Conservation (phyloP, 257 asterid genomes). For the Rhazya stricta region DNA sequence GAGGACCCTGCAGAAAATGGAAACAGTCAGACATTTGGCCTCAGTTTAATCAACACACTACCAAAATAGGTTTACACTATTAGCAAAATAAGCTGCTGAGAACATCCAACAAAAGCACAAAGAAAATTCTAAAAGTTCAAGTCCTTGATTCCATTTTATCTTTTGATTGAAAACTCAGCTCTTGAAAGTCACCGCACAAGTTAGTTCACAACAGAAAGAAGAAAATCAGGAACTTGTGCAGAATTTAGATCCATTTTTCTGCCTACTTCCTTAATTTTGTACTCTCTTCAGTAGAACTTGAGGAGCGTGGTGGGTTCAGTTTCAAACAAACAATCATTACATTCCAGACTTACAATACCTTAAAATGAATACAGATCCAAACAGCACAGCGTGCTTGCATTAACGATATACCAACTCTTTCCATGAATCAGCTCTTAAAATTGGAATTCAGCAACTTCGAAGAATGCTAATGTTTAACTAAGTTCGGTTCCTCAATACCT, state of each 20-base stretch:
- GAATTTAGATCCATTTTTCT: neutral
- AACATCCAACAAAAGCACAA: neutral
- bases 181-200: too few species aligned
- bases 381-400: neutral
- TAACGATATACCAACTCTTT: neutral
- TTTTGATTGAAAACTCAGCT: neutral
- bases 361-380: neutral
- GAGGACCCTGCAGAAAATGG: constrained; percentile 45
- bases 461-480: too few species aligned
- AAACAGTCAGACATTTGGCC: constrained; percentile 1
- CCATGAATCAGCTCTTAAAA: too few species aligned
- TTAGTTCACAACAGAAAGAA: too few species aligned
- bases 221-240: neutral
- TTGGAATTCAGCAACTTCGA: too few species aligned
- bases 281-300: neutral
- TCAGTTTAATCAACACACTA: neutral
- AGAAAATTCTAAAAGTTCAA: neutral
- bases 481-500: neutral
- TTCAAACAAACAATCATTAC: too few species aligned
- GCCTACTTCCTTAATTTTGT: neutral
- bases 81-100: neutral
- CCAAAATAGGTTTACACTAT: neutral
- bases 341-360: too few species aligned
- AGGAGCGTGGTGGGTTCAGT: neutral
- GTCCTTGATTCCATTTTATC: neutral